Conservation (phyloP, 352 stramenopile genomes). For the Phytophthora cryptogea region DNA sequence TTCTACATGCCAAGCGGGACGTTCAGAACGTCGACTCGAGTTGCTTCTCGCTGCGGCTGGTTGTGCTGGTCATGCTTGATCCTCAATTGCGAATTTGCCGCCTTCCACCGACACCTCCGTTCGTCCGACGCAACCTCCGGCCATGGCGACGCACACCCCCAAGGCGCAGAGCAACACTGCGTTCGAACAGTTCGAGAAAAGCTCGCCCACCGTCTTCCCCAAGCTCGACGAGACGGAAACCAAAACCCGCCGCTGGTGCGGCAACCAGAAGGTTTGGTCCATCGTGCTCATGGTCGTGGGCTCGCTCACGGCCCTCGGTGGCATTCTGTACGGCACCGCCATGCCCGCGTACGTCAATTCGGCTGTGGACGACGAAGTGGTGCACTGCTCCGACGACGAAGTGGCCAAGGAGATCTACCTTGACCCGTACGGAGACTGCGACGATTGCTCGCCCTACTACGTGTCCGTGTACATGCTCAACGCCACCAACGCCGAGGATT, state of each 20-base stretch:
- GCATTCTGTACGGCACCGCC: slow-evolving; percentile 58
- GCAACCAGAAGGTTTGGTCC: slow-evolving; percentile 33
- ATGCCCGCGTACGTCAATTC: slow-evolving; percentile 57
- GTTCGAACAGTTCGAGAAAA: slow-evolving; percentile 34
- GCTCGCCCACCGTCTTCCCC: slow-evolving; percentile 26
- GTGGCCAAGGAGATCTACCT: slow-evolving; percentile 48
- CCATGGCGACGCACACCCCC: slow-evolving; percentile 29
- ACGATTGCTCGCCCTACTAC: slow-evolving; percentile 81
- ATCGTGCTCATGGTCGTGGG: slow-evolving; percentile 43
- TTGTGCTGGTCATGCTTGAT: slow-evolving; percentile 7
- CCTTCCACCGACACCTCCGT: background rate
- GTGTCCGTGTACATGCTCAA: slow-evolving; percentile 71
- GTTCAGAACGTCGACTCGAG: slow-evolving; percentile 10
- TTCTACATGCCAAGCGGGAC: slow-evolving; percentile 18
- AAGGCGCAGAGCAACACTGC: slow-evolving; percentile 19
- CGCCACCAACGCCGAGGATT: slow-evolving; percentile 72
- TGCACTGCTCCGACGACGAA: slow-evolving; percentile 45
- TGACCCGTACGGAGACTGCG: slow-evolving; percentile 73
- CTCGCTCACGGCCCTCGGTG: slow-evolving; percentile 43
- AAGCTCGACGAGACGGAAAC: slow-evolving; percentile 29
- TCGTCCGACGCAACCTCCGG: background rate
- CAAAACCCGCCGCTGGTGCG: slow-evolving; percentile 37
- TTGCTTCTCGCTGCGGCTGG: slow-evolving; percentile 2
- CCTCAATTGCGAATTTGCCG: slow-evolving; percentile 32
- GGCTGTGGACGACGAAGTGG: slow-evolving; percentile 42